These are phyloP conservation scores for Coniella lustricola DNA, from an alignment of 2,329 filamentous ascomycete genomes.

Conservation along the genomic window DNA sequence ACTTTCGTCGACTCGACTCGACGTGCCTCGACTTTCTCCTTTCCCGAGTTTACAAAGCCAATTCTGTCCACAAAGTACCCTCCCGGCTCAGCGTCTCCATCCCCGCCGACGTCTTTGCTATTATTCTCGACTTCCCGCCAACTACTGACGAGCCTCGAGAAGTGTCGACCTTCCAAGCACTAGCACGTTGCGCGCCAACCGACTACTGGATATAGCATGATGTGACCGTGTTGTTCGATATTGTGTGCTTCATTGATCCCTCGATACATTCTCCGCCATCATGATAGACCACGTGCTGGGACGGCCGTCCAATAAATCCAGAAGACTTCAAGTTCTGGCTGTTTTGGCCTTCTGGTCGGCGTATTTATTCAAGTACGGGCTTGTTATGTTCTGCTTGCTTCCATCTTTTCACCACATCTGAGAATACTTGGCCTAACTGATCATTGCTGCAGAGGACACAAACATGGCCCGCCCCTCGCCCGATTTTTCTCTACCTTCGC, in stretches of 20 bases:
- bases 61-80: too few relatives aligned
- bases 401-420: slow-evolving; percentile 17
- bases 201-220: too few relatives aligned
- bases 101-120: too few relatives aligned
- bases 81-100: too few relatives aligned
- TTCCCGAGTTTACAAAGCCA: not conserved
- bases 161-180: too few relatives aligned
- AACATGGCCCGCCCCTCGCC: slow-evolving; percentile 77
- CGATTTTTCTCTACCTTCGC: slow-evolving; percentile 65
- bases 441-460: slow-evolving; percentile 56
- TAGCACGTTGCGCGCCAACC: too few relatives aligned
- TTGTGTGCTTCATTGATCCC: not conserved
- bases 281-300: slow-evolving; percentile 87
- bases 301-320: slow-evolving; percentile 81
- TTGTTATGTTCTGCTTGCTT: not conserved
- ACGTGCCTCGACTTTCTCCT: too few relatives aligned
- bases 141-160: too few relatives aligned
- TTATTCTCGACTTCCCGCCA: too few relatives aligned
- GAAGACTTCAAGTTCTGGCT: slow-evolving; percentile 84
- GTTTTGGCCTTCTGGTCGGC: slow-evolving; percentile 88
- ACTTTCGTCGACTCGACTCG: too few relatives aligned
- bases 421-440: not conserved
- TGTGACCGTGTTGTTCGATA: not conserved
- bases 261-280: not conserved
- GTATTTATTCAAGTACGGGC: slow-evolving; percentile 65